Base-by-base conservation (phyloP, 1,139 yeast species). In the Pichia norvegensis region DNA sequence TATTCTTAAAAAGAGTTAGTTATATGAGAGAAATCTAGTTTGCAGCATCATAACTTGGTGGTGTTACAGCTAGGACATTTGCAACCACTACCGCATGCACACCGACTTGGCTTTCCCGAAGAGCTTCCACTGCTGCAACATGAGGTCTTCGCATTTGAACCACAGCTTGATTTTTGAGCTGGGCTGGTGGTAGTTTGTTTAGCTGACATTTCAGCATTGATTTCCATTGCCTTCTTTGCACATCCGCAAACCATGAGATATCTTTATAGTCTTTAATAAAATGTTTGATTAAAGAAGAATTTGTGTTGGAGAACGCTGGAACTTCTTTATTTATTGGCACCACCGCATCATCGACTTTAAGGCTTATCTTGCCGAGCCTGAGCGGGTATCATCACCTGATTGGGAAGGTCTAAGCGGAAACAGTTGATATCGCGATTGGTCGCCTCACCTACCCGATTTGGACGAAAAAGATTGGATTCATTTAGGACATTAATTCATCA, bases 21-120 rank as follows among this genome's bases (percentile, higher is more conserved):
- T n/a, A n/a, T n/a, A 25, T 25, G 29, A 25, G n/a, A 25, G 7
- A 25, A 25, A 25, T 25, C 29, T 29, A 4, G 11, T 13, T 11
- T 13, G 7, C 17, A 29, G 17, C 25, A 8, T 41, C 46, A 55
- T 27, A 55, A 54, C 50, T 59, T 60, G 42, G 64, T 61, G 36
- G 63, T 60, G 54, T 61, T 61, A 51, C 64, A 61, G n/a, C 54
- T 42, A 22, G 62, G 58, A 47, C 64, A 60, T 20, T 51, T 46
- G 44, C 64, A 60, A 17, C 61, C 62, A 14, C 60, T 48, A 11
- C 64, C 64, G 46, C 64, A 60, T 27, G 55, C 54, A 50, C 64
- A 60, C 46, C 56, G 56, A 36, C 45, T 37, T 33, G 52, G 47
- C 51, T 35, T 51, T 36, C 46, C 48, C n/a, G 35, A 21, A 40